Conservation (phyloP, 1,284 basidiomycete species). For the Ustilago nuda region DNA sequence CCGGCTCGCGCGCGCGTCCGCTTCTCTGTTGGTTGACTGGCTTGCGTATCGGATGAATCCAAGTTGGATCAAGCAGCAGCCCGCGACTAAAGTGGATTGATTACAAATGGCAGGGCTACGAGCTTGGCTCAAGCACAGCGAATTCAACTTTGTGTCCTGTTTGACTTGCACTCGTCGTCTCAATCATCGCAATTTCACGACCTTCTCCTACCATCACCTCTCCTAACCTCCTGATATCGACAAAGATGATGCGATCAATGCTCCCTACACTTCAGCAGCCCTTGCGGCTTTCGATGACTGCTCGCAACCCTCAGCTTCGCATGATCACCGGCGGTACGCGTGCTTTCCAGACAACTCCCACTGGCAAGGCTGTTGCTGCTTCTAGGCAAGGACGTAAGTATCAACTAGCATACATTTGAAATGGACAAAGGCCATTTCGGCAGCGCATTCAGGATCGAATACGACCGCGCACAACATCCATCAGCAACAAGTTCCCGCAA, state of each 20-base stretch:
- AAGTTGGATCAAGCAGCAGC: slow-evolving; percentile 16
- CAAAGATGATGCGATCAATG: slow-evolving; percentile 38
- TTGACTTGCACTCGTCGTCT: background rate
- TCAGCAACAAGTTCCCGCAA: background rate
- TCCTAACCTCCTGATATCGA: background rate
- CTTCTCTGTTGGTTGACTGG: background rate
- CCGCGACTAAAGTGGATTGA: background rate
- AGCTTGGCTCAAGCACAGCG: slow-evolving; percentile 21
- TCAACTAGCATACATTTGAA: background rate
- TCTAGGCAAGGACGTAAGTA: slow-evolving; percentile 53
- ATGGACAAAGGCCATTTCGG: background rate
- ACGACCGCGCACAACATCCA: background rate
- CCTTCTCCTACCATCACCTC: background rate
- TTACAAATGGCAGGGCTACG: slow-evolving; percentile 21
- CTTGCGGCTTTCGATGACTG: slow-evolving; percentile 53
- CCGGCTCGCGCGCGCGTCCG: slow-evolving; percentile 14
- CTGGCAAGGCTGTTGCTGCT: slow-evolving; percentile 37
- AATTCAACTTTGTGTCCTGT: background rate
- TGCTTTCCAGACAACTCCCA: slow-evolving; percentile 47
- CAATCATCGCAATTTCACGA: slow-evolving; percentile 2
- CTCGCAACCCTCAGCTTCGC: slow-evolving; percentile 55
- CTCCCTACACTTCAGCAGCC: slow-evolving; percentile 50
- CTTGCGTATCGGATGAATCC: slow-evolving; percentile 30
- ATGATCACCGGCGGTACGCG: slow-evolving; percentile 57
- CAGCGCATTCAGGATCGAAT: background rate